phyloP scores from a whole-genome alignment of 352 stramenopile species.

The Phytophthora ohioensis region DNA sequence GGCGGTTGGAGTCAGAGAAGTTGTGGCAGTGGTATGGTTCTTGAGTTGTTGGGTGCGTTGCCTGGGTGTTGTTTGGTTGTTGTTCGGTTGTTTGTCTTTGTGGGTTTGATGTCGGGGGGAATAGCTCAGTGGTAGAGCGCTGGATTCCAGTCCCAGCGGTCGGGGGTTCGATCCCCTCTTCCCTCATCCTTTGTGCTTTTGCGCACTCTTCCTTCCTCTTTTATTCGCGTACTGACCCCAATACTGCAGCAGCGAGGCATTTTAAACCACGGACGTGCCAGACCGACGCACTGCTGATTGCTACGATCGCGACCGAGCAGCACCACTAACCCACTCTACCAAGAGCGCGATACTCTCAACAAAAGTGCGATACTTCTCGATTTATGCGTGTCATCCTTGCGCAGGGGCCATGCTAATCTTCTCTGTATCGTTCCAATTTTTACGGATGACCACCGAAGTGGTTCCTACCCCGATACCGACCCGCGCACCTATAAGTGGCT shows the following conservation, averaged over 20 bases:
- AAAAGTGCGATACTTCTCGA: slow-evolving; percentile 32
- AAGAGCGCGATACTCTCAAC: neutral
- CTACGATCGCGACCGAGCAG: neutral
- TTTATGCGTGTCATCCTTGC: slow-evolving; percentile 40
- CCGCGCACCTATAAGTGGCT: neutral
- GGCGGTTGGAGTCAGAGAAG: too few species aligned
- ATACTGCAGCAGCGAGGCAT: too few species aligned
- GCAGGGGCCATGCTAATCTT: slow-evolving; percentile 48
- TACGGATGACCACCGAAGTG: slow-evolving; percentile 42
- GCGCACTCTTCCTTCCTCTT: too few species aligned
- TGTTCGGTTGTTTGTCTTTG: too few species aligned
- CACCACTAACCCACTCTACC: neutral
- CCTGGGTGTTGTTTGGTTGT: too few species aligned
- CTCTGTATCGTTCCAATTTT: too few species aligned
- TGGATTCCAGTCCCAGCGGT: slow-evolving; percentile 28
- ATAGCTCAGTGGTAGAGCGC: slow-evolving; percentile 32
- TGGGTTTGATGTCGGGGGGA: slow-evolving; percentile 2
- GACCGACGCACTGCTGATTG: neutral
- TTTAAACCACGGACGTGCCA: neutral
- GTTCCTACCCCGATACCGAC: neutral
- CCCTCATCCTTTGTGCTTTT: too few species aligned
- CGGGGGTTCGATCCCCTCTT: neutral
- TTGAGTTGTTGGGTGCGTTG: too few species aligned
- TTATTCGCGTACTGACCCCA: too few species aligned
- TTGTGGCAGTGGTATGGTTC: too few species aligned